Base-by-base conservation (phyloP, 805 yeast species). In the Tetrapisispora phaffii region DNA sequence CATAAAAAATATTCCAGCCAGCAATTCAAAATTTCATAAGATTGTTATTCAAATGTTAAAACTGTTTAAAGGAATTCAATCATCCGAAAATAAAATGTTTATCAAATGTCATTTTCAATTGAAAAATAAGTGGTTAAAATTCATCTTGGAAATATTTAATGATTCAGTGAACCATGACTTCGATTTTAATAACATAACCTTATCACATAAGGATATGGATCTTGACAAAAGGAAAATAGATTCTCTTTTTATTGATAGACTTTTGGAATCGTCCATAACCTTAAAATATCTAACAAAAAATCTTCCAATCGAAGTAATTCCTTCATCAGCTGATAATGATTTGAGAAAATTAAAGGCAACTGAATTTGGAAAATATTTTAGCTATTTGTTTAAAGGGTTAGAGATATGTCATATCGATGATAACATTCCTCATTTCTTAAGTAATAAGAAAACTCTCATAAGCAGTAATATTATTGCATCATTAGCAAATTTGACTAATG, bases 341-440 rank as follows among this genome's bases (percentile, higher is more conserved):
- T 55, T 76, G 26, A 66, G 66, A 26, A 74, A 73, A 49, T 71
- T 75, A 32, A 74, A 74, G 51, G 75, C 76, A 24, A 74, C 80
- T 42, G 71, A 77, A n/a, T 83, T 83, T 62, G 79, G 81, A 2
- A 80, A 79, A 49, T 82, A 80, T 56, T 83, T 82, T 59, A 77
- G 78, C 71, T 53, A 80, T 64, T 55, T 82, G n/a, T 46, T 68
- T 34, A 65, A 65, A 44, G 72, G 71, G 9, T 49, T 69, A 36
- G 72, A 68, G 42, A 65, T 57, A 46, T 58, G 56, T 38, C 54
- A 65, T 10, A 51, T 56, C 26, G 42, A 48, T 6, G 66, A 65
- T 1, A 47, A 47, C 7, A 62, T 57, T 44, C 62, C 70, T 2
- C 48, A 62, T 2, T 58, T 67, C 5, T 49, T 66, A 19, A 65